Percentiles rank a stretch among this genome's conserved stretches.
phyloP scores from a whole-genome alignment of 1,139 yeast species.

The Candida tetrigidarum region DNA sequence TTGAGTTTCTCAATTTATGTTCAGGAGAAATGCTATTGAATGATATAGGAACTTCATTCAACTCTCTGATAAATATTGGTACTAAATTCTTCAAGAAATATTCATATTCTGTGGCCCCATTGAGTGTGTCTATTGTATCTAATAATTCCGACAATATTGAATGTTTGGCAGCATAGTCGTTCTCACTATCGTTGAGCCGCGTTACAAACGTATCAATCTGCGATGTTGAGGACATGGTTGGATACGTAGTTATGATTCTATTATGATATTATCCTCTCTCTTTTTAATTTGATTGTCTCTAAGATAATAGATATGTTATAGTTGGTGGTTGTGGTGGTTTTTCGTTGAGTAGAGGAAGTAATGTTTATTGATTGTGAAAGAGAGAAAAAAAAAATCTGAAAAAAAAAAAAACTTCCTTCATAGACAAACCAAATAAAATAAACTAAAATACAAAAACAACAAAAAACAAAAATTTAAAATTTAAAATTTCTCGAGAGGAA shows the following conservation, averaged over 20 bases:
- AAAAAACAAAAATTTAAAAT: background rate
- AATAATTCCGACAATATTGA: conserved; percentile 78
- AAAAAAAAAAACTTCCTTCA: conserved; percentile 3
- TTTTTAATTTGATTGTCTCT: background rate
- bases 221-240: conserved; percentile 45
- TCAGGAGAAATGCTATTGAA: conserved; percentile 65
- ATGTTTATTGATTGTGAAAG: background rate
- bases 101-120: conserved; percentile 79
- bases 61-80: conserved; percentile 62
- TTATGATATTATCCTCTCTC: background rate
- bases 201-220: conserved; percentile 66
- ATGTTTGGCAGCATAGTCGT: conserved; percentile 63
- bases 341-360: background rate
- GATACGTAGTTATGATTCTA: background rate
- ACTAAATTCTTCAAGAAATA: conserved; percentile 63
- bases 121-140: conserved; percentile 83
- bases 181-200: conserved; percentile 53
- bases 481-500: background rate
- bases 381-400: conserved; percentile 8
- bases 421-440: too few species aligned
- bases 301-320: too few species aligned
- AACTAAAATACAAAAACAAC: background rate
- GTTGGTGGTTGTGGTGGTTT: background rate
- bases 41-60: conserved; percentile 75
- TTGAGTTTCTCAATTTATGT: conserved; percentile 73